Evolutionary conservation across 108 stramenopile species (phyloP), one percentile per base, ranked within the genome.

Genomic region (Cylindrotheca closterium): DNA sequence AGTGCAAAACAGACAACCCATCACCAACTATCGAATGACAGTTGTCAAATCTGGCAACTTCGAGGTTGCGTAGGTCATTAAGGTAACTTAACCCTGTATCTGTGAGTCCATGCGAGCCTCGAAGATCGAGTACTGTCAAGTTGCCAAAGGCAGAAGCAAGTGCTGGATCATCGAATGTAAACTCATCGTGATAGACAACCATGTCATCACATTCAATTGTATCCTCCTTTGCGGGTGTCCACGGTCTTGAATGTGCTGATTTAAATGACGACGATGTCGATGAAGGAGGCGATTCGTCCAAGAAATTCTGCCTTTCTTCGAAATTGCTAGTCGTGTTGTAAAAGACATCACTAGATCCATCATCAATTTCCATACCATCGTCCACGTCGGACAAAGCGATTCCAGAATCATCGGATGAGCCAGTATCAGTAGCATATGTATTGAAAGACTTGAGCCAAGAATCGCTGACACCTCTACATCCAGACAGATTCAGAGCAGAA

Each of bases 391-490:
- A 55, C 7, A 50, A 69, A 47, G 72, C 69, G 3, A 63, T 58
- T 30, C 47, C 27, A 22, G 62, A 7, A 42, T 47, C 52, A 29
- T 58, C 28, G 3, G 49, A 26, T 19, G 72, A 58, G 37, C 62
- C 47, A 58, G 63, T 31, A 30, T 63, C 49, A 8, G 55, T 59
- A 51, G 60, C 56, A n/a, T 33, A 32, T 10, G 27, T 51, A 47
- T 73, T 3, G 50, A 72, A 42, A 1, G 71, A 63, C 42, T 73
- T 61, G 15, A 93, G 61, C 92, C 92, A 93, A 47, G 84, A 81
- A 60, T 93, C 92, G 1, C 73, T 83, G 1, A 93, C 92, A n/a
- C 87, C 87, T 7, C 92, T 78, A 51, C 85, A 86, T 19, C 82
- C 74, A 2, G 85, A 61, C 47, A 93, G 52, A n/a, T 58, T 68